Conservation (phyloP, 495 filamentous ascomycete species). For the Terfezia claveryi region DNA sequence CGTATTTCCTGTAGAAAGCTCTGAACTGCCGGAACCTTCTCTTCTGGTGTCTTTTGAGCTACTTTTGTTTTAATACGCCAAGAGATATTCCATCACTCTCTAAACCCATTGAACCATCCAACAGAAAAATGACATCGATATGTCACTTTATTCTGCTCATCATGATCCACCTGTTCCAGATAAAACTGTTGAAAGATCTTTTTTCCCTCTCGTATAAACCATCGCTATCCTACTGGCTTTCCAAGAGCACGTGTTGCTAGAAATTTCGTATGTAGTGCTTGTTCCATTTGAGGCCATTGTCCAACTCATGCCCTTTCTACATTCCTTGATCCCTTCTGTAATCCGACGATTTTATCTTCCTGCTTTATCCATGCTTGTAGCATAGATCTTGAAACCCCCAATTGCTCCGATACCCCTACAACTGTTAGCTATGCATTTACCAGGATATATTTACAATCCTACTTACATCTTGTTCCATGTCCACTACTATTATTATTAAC, state of each 20-base stretch:
- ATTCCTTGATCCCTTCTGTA: not conserved
- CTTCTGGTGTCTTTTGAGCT: too few species aligned
- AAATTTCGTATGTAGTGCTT: not conserved
- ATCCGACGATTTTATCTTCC: not conserved
- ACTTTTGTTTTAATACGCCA: too few species aligned
- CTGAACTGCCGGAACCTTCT: too few species aligned
- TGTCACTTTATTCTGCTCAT: too few species aligned
- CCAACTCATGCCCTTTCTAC: not conserved
- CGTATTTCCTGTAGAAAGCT: too few species aligned
- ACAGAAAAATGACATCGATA: not conserved
- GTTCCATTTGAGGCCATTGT: not conserved
- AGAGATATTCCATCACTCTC: too few species aligned
- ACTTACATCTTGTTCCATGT: not conserved
- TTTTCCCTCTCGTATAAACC: not conserved
- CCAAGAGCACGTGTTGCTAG: not conserved
- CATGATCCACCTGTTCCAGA: not conserved
- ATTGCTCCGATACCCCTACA: not conserved
- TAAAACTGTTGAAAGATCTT: not conserved
- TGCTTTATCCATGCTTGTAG: not conserved
- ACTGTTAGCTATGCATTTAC: not conserved
- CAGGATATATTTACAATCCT: not conserved
- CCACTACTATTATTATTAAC: not conserved
- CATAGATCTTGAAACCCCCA: not conserved
- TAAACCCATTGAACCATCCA: not conserved
- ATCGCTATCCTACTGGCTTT: not conserved